Base-by-base conservation (phyloP, 2,329 filamentous ascomycete species). In the Coniochaeta sp. region DNA sequence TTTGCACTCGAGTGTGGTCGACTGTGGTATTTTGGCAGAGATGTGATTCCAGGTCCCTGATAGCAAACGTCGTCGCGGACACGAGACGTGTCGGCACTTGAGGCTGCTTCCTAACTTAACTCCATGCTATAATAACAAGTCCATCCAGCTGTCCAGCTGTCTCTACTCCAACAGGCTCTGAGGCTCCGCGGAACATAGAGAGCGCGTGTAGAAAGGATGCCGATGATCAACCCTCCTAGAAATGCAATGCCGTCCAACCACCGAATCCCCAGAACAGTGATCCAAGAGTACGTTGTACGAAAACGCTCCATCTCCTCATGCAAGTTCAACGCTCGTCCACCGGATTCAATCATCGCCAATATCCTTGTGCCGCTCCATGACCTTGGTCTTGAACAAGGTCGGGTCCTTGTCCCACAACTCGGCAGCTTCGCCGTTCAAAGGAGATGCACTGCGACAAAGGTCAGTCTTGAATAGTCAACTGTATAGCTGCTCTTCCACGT, bases 341-440 rank as follows among this genome's bases (percentile, higher is more conserved):
- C 3, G 24, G 28, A 47, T 65, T 70, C 74, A 87, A 67, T 88
- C 85, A 63, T 88, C 86, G 63, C 88, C 86, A 30, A 88, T 73
- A 65, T 88, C 86, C 55, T 79, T 78, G 74, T 89, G 85, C 62
- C 86, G 81, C 56, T 76, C 83, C 64, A 83, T 68, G 36, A 89
- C 85, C 77, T 88, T 88, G 65, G 85, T 85, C 83, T 96, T 91
- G 82, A 95, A 98, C 73, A 96, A 91, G 54, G 85, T 87, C 40
- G 87, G 81, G 72, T 98, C 86, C 67, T 88, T 91, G 73, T 97
- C 93, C 93, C 95, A 99, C 47, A 99, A 82, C 73, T 96, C 90
- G 17, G 96, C 95, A 32, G 95, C 95, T 75, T 99, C 93, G 62
- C 92, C 96, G 69, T 99, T 99, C 64, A 99, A 80, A 2, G 95